A percentile compares a stretch with the other conserved stretches of the same genome.
These are phyloP conservation scores for Microcera coccophila DNA, from an alignment of 2,329 filamentous ascomycete species.

Conservation along the genomic window DNA sequence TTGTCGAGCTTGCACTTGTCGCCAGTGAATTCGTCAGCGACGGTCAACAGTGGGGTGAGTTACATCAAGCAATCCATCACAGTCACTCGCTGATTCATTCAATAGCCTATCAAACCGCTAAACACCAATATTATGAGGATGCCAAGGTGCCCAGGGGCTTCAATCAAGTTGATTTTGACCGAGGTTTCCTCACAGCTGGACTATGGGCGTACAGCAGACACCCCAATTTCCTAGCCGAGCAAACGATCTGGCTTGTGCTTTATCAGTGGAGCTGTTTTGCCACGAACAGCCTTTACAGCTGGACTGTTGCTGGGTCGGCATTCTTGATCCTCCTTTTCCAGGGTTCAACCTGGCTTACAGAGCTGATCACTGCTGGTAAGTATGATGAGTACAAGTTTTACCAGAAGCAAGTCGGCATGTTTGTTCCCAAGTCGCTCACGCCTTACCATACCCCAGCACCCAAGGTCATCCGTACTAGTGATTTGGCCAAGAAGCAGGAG, in stretches of 20 bases:
- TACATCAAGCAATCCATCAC: not conserved
- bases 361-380: slow-evolving; percentile 73
- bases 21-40: slow-evolving; percentile 77
- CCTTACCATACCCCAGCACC: slow-evolving; percentile 43
- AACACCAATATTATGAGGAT: slow-evolving; percentile 67
- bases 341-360: slow-evolving; percentile 82
- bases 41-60: slow-evolving; percentile 82
- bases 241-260: slow-evolving; percentile 80
- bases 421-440: slow-evolving; percentile 60
- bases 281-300: slow-evolving; percentile 69
- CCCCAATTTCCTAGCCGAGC: slow-evolving; percentile 92
- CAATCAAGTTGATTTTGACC: slow-evolving; percentile 73
- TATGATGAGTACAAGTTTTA: slow-evolving; percentile 87
- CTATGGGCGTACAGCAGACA: slow-evolving; percentile 87
- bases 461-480: slow-evolving; percentile 50
- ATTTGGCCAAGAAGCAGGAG: slow-evolving; percentile 44
- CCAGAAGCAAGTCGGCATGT: slow-evolving; percentile 76
- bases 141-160: slow-evolving; percentile 65
- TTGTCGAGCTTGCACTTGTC: slow-evolving; percentile 48
- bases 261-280: slow-evolving; percentile 85
- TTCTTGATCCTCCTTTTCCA: slow-evolving; percentile 79
- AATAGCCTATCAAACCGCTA: slow-evolving; percentile 74
- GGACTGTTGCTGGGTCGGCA: slow-evolving; percentile 68
- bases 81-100: not conserved
- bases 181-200: slow-evolving; percentile 80